Conservation (phyloP, 2,329 filamentous ascomycete species). For the Lasiodiplodia gonubiensis region DNA sequence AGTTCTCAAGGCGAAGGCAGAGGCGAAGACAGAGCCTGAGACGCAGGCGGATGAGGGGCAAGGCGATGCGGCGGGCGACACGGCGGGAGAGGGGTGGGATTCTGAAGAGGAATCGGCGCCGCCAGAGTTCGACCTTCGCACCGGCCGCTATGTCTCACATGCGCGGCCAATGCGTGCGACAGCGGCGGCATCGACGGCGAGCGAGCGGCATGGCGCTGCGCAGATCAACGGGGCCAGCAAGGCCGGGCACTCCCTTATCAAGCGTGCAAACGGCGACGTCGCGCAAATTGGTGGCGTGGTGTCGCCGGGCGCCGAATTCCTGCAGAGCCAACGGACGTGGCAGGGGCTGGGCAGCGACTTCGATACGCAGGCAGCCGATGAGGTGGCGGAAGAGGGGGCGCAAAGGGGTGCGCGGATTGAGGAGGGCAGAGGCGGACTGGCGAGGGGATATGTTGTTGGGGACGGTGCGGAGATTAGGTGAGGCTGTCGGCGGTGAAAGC, state of each 20-base stretch:
- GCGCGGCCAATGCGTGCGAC: constrained; percentile 69
- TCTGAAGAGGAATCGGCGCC: constrained; percentile 72
- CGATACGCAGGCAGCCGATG: constrained; percentile 63
- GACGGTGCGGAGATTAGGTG: constrained; percentile 47
- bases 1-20: constrained; percentile 55
- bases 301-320: constrained; percentile 90
- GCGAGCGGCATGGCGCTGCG: constrained; percentile 32
- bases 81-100: constrained; percentile 61
- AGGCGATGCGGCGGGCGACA: constrained; percentile 34
- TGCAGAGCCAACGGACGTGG: constrained; percentile 86
- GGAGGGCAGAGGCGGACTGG: constrained; percentile 85
- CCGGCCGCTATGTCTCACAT: constrained; percentile 79
- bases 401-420: constrained; percentile 71
- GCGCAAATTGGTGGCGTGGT: constrained; percentile 81
- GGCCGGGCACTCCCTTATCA: constrained; percentile 60
- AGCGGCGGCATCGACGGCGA: constrained; percentile 28
- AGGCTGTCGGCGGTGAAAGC: constrained; percentile 2
- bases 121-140: constrained; percentile 91
- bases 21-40: constrained; percentile 30
- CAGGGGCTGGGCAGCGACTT: constrained; percentile 90
- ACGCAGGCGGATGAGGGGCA: constrained; percentile 40
- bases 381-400: constrained; percentile 59
- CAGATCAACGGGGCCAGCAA: constrained; percentile 8
- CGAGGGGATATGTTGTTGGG: constrained; percentile 83
- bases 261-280: constrained; percentile 71